Percentiles rank a stretch among this genome's conserved stretches.
phyloP scores from a whole-genome alignment of 768 basidiomycete genomes.

The Exidia glandulosa region DNA sequence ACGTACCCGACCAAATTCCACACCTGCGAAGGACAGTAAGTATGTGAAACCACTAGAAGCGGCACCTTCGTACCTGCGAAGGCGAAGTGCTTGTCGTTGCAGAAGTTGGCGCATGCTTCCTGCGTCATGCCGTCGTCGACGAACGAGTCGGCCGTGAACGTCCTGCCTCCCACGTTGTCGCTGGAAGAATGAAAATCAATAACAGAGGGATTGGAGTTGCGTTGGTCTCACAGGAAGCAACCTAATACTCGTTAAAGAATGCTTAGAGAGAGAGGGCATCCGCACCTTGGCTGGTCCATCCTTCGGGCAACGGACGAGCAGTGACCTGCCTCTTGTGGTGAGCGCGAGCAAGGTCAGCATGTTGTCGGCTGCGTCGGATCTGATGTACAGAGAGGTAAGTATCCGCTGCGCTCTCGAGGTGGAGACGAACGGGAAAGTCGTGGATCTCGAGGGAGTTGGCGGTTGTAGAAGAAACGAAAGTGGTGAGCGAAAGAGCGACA shows the following conservation, averaged over 20 bases:
- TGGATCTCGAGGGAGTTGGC: neutral
- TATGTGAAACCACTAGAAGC: neutral
- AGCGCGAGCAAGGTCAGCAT: neutral
- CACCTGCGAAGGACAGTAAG: neutral
- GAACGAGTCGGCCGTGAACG: constrained; percentile 39
- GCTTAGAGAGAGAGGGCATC: too few relatives aligned
- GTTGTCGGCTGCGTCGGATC: neutral
- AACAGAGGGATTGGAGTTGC: neutral
- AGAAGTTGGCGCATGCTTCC: constrained; percentile 36
- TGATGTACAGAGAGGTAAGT: neutral
- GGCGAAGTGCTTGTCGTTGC: constrained; percentile 35
- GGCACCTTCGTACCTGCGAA: constrained; percentile 65
- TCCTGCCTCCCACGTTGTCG: constrained; percentile 46
- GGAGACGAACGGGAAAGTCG: neutral
- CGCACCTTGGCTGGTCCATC: constrained; percentile 13
- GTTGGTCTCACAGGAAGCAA: constrained; percentile 11
- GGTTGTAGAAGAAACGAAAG: neutral
- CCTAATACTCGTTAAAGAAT: too few relatives aligned
- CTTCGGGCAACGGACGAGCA: constrained; percentile 8
- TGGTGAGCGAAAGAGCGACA: neutral
- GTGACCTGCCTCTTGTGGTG: neutral
- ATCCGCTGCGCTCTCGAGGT: neutral
- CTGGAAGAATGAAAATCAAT: constrained; percentile 20
- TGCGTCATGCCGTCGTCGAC: constrained; percentile 51
- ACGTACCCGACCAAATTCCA: too few relatives aligned